A percentile compares a stretch with the other conserved stretches of the same genome.
Evolutionary conservation across 108 stramenopile genomes (phyloP).

Genomic region (Nitzschia sp.): DNA sequence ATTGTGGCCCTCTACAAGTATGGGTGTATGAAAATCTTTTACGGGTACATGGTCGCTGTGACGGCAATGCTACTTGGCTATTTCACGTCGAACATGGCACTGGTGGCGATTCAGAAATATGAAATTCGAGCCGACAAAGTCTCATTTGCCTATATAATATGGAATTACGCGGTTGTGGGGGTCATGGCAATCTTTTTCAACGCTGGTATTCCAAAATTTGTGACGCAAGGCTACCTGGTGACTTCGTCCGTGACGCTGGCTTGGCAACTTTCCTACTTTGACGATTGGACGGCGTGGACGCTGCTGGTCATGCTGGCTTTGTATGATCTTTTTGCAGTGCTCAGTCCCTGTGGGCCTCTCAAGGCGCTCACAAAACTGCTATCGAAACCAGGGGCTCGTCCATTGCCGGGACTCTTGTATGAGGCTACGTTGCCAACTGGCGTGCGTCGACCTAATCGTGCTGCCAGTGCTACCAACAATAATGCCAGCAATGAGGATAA

Average conservation of each 20-base stretch:
- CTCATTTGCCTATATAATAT: constrained; percentile 84
- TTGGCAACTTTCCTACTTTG: constrained; percentile 92
- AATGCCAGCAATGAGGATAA: not conserved
- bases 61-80: constrained; percentile 82
- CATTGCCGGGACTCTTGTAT: constrained; percentile 96
- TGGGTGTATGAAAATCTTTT: constrained; percentile 83
- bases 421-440: constrained; percentile 80
- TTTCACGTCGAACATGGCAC: constrained; percentile 73
- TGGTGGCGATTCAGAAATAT: constrained; percentile 76
- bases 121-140: constrained; percentile 68
- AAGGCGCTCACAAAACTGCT: constrained; percentile 87
- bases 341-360: constrained; percentile 96
- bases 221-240: constrained; percentile 92
- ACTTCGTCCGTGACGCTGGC: constrained; percentile 90
- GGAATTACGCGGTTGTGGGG: constrained; percentile 94
- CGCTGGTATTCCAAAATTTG: constrained; percentile 73
- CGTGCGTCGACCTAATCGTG: constrained; percentile 42
- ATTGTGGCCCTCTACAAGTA: constrained; percentile 92
- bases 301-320: constrained; percentile 92
- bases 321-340: constrained; percentile 95
- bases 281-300: constrained; percentile 96
- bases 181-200: constrained; percentile 91
- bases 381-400: constrained; percentile 81
- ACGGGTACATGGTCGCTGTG: constrained; percentile 89
- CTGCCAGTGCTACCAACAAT: not conserved